These are phyloP conservation scores for Thielaviopsis ethacetica DNA, from an alignment of 2,329 filamentous ascomycete species.

Conservation along the genomic window DNA sequence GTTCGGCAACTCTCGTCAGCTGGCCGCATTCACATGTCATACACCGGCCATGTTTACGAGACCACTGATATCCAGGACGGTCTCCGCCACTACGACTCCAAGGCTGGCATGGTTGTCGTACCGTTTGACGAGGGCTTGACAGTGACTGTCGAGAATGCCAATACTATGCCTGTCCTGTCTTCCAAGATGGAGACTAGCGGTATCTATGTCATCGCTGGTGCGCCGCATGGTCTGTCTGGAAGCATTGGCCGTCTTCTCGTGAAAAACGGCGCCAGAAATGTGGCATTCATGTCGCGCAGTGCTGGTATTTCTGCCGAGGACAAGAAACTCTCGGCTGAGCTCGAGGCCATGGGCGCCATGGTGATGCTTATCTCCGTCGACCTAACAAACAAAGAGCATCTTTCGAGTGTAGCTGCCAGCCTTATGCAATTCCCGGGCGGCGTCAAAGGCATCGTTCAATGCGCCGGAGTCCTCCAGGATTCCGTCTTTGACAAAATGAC, in stretches of 20 bases:
- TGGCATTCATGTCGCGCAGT: constrained; percentile 38
- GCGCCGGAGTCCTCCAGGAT: constrained; percentile 22
- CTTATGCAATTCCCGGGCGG: constrained; percentile 15
- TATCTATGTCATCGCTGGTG: constrained; percentile 40
- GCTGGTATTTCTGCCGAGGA: constrained; percentile 19
- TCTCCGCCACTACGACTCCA: constrained; percentile 2
- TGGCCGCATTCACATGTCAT: background rate
- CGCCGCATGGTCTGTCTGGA: constrained; percentile 39
- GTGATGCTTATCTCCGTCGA: constrained; percentile 24
- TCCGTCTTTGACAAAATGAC: constrained; percentile 21
- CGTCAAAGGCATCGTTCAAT: constrained; percentile 21
- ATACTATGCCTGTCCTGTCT: constrained; percentile 17
- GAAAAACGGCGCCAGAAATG: constrained; percentile 31
- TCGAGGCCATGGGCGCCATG: constrained; percentile 20
- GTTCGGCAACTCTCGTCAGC: background rate
- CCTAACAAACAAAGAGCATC: constrained; percentile 22
- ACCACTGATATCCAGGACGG: background rate
- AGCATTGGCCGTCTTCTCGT: constrained; percentile 34
- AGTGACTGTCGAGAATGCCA: constrained; percentile 9
- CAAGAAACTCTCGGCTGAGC: constrained; percentile 19
- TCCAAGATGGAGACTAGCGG: constrained; percentile 17
- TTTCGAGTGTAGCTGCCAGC: constrained; percentile 16
- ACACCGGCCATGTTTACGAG: background rate
- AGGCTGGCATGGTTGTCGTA: constrained; percentile 6
- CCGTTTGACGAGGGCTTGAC: constrained; percentile 14